phyloP scores from a whole-genome alignment of 1,284 basidiomycete genomes.

The Lignosus rhinocerotis region DNA sequence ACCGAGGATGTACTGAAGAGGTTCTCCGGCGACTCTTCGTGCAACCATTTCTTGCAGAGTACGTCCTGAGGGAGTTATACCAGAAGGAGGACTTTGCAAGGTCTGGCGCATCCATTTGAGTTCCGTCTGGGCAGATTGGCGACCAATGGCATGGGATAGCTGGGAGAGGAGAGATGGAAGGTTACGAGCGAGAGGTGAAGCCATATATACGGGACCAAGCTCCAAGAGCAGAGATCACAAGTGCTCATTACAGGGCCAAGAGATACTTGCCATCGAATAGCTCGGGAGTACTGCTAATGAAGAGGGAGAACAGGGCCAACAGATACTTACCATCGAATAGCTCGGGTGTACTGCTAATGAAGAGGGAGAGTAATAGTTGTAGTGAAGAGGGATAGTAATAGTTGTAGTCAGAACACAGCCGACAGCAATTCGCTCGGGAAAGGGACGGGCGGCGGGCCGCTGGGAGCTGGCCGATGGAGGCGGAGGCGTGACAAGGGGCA shows the following conservation, averaged over 20 bases:
- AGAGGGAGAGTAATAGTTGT: no score
- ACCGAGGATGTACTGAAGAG: constrained; percentile 92
- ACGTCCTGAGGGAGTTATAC: constrained; percentile 18
- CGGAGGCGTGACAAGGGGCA: constrained; percentile 12
- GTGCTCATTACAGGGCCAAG: no score
- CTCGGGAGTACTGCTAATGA: no score
- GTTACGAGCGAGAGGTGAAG: constrained; percentile 1
- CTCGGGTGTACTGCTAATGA: no score
- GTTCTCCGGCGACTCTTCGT: constrained; percentile 68
- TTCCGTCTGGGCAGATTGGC: constrained; percentile 50
- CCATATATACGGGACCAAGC: no score
- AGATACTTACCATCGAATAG: no score
- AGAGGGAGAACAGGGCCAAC: no score
- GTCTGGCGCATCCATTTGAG: constrained; percentile 63
- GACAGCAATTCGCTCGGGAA: neutral
- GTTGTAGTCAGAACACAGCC: neutral
- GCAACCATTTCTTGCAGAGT: constrained; percentile 50
- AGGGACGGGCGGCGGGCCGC: constrained; percentile 24
- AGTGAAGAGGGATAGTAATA: no score
- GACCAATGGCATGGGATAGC: constrained; percentile 43
- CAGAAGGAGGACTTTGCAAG: constrained; percentile 10
- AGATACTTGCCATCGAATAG: no score
- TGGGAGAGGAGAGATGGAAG: constrained; percentile 36
- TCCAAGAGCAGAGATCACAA: no score
- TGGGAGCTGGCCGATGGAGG: neutral